Base-by-base conservation (phyloP, 2,329 filamentous ascomycete genomes). In the Apiospora arundinis region DNA sequence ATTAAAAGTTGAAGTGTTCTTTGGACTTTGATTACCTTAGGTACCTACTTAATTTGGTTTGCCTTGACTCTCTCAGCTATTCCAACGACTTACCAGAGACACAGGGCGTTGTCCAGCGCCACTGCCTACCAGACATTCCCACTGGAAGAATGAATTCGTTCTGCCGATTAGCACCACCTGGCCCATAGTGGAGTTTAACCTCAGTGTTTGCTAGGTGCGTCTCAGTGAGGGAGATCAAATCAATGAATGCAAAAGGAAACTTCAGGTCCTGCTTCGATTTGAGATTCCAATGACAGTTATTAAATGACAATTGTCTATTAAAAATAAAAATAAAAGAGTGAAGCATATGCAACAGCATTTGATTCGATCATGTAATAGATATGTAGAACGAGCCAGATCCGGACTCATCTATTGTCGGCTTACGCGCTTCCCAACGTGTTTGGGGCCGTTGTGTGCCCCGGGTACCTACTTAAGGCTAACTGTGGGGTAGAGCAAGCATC, bases 401-500 rank as follows among this genome's bases (percentile, higher is more conserved):
- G 32, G n/a, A 14, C 4, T n/a, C 56, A 25, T 60, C 9, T 56
- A 60, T 60, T 37, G 8, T 63, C 9, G 56, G 56, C 56, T 63
- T n/a, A 23, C 9, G 32, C 32, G 16, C 18, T 18, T 23, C 52
- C 7, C 56, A 63, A 14, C 56, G 18, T 63, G 32, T 40, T 40
- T 63, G 32, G 56, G 56, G 56, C 32, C 18, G 56, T 40, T 63
- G 8, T 40, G 56, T 40, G 21, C 9, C 9, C 32, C 52, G 52
- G 56, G 56, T 63, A 63, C 56, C 28, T 63, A 63, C 52, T 28
- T 60, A 11, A 63, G 56, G 56, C 52, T 56, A 56, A 63, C 56
- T 63, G 56, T 63, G 56, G 56, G 56, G 56, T 63, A 63, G 32
- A 63, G 32, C 21, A 40, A 63, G 56, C 56, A 11, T 40, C 32